Percentiles rank a stretch among this genome's conserved stretches.
These are phyloP conservation scores for Kwoniella sp. DNA, from an alignment of 768 basidiomycete species.

Conservation along the genomic window DNA sequence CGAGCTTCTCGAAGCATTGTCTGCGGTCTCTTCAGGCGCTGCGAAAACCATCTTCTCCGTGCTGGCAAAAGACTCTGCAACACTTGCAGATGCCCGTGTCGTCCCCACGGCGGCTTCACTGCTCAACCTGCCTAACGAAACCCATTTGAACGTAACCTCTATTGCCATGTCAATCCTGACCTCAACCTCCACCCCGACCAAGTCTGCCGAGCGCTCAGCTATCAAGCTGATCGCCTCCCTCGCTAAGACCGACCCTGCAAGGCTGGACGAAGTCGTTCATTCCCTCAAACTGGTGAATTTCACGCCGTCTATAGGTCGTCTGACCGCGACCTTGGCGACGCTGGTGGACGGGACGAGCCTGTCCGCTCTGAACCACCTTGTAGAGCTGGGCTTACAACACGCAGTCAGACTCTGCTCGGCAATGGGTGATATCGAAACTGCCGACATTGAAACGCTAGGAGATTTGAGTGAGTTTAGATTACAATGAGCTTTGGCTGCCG, in stretches of 20 bases:
- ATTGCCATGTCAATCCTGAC: slow-evolving; percentile 5
- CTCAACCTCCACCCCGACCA: neutral
- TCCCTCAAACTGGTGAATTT: slow-evolving; percentile 8
- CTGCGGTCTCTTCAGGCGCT: neutral
- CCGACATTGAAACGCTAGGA: slow-evolving; percentile 8
- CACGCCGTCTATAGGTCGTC: neutral
- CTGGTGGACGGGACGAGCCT: neutral
- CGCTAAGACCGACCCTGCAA: neutral
- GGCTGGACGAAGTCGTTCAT: neutral
- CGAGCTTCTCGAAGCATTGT: slow-evolving; percentile 14
- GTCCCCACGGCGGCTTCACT: slow-evolving; percentile 10
- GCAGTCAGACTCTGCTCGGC: slow-evolving; percentile 30
- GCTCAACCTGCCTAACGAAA: slow-evolving; percentile 9
- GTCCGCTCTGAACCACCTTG: slow-evolving; percentile 10
- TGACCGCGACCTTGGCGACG: slow-evolving; percentile 1
- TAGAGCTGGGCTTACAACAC: slow-evolving; percentile 23
- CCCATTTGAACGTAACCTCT: neutral
- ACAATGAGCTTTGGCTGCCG: neutral
- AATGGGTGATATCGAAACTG: slow-evolving; percentile 2
- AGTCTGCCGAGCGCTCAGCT: slow-evolving; percentile 7
- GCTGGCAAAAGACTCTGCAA: slow-evolving; percentile 4
- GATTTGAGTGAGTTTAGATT: slow-evolving; percentile 33
- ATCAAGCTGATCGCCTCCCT: slow-evolving; percentile 4
- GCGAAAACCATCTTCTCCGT: slow-evolving; percentile 2
- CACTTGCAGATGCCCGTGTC: slow-evolving; percentile 4